These are phyloP conservation scores for Diaporthe citri DNA, from an alignment of 2,329 filamentous ascomycete genomes.

Conservation along the genomic window DNA sequence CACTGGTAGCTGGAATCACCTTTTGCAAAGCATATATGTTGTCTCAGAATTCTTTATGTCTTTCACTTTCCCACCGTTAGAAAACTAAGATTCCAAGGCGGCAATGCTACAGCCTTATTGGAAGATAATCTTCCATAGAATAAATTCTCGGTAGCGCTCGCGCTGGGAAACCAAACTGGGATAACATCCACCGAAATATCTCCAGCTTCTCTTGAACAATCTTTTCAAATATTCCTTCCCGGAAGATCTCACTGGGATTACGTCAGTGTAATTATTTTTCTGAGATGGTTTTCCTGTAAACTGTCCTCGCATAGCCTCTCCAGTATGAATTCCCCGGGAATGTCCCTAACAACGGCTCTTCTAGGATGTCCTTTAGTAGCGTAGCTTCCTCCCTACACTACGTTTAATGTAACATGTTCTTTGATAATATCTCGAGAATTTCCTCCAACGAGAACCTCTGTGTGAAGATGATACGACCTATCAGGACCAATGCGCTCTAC, in stretches of 20 bases:
- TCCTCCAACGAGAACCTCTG: background rate
- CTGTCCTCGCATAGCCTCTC: too few relatives aligned
- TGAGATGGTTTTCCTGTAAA: too few relatives aligned
- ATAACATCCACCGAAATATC: background rate
- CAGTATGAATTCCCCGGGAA: too few relatives aligned
- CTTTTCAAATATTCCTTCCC: background rate
- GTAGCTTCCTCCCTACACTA: background rate
- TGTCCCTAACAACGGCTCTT: too few relatives aligned
- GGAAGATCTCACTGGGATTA: background rate
- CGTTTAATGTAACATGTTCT: too few relatives aligned
- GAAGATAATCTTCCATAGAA: background rate
- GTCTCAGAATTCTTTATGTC: background rate
- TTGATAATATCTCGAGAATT: background rate
- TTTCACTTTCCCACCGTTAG: background rate
- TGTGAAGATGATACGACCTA: fast-evolving
- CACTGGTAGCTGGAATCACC: background rate
- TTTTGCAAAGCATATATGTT: background rate
- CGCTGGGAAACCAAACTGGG: background rate
- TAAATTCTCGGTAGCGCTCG: background rate
- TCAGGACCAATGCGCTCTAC: background rate
- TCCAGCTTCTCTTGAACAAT: background rate
- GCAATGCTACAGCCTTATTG: background rate
- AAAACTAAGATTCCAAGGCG: background rate
- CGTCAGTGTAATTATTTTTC: too few relatives aligned
- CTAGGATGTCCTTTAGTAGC: background rate